Evolutionary conservation across 2,329 filamentous ascomycete genomes (phyloP), one percentile per base, ranked within the genome.

Genomic region (Exophiala xenobiotica): DNA sequence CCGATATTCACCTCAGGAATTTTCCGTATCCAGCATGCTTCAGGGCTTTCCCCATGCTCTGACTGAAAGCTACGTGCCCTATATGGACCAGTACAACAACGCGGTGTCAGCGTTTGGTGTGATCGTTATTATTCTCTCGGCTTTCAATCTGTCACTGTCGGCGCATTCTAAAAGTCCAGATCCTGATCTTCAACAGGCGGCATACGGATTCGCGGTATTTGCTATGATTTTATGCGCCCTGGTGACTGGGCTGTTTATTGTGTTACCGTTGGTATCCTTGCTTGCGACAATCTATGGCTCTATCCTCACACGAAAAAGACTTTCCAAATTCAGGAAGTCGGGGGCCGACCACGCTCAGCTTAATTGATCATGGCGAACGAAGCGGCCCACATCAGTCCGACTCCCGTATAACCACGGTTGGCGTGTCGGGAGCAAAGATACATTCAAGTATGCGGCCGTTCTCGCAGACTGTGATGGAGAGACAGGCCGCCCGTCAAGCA

Each of bases 51-150:
- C 39, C 22, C 39, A 42, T 42, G 39, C 39, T 42, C 22, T 42
- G 22, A 26, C 39, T 11, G 39, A 42, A 24, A 42, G 39, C 39
- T 42, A 42, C n/a, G 39, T 42, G 18, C 39, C 19, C n/a, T 42
- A 42, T 16, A 42, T 42, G 39, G 39, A 42, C 39, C 39, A 42
- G 22, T 42, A 42, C 39, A 42, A 42, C 24, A 42, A 42, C 22
- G 39, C 39, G 6, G 39, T 42, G 4, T 42, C 39, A 4, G 39
- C 39, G 22, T 42, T 42, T 24, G 39, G 39, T 26, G 39, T 42
- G 3, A 42, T 42, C 19, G 39, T 42, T 14, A 42, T 42, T 16
- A n/a, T 42, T 42, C 39, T 42, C 39, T 42, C 39, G 39, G 39
- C 39, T 42, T 42, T 42, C 39, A 42, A 42, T 42, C 18, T 42